Evolutionary conservation across 768 basidiomycete genomes (phyloP).

Genomic region (Tulasnella sp.): DNA sequence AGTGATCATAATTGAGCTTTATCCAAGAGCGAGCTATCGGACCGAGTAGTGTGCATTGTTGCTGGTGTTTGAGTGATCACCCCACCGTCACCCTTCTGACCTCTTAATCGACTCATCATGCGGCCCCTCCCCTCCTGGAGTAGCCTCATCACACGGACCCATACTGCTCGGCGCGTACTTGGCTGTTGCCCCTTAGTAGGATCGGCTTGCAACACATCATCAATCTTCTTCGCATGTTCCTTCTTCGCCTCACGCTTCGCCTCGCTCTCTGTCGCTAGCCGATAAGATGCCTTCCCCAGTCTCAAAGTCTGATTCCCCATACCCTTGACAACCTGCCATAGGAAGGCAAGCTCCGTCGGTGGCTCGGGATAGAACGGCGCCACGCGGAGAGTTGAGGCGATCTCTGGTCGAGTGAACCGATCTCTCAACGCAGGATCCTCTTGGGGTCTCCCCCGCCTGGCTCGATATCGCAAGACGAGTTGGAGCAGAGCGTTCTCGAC

Average conservation of each 20-base stretch:
- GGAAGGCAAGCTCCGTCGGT: neutral
- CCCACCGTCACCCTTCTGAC: no score
- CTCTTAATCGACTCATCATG: no score
- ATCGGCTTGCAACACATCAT: neutral
- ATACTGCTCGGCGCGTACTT: no score
- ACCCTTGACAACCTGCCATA: neutral
- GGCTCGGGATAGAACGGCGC: neutral
- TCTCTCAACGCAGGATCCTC: neutral
- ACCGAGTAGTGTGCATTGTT: no score
- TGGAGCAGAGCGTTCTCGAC: conserved; percentile 11
- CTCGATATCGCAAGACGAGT: neutral
- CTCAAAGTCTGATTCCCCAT: no score
- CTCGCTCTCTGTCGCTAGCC: neutral
- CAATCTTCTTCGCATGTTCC: neutral
- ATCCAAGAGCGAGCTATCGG: no score
- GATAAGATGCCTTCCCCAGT: neutral
- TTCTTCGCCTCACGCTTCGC: neutral
- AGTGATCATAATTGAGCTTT: no score
- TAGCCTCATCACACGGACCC: no score
- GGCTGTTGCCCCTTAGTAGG: no score
- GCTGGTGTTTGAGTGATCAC: no score
- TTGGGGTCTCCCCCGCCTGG: neutral
- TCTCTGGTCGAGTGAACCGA: neutral
- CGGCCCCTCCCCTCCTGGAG: no score
- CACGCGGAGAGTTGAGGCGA: neutral